Conservation (phyloP, 148 eudicot genomes). For the Diospyros lotus region DNA sequence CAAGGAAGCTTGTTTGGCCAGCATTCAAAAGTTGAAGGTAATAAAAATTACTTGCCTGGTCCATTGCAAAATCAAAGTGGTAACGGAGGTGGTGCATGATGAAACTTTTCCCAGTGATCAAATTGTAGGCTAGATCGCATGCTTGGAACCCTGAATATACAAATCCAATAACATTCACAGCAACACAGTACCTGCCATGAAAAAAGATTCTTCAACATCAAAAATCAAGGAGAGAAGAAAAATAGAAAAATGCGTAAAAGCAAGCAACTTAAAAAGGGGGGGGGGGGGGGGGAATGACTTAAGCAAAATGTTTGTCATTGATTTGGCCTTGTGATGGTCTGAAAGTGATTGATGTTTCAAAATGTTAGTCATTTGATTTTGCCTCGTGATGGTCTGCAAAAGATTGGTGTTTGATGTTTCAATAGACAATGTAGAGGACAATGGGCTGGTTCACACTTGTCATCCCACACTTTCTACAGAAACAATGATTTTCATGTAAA, state of each 20-base stretch:
- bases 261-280: too few relatives aligned
- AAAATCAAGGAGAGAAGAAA: slow-evolving; percentile 3
- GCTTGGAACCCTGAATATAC: slow-evolving; percentile 71
- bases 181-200: slow-evolving; percentile 65
- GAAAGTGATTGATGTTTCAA: not conserved
- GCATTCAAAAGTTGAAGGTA: not conserved
- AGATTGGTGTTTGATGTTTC: not conserved
- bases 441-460: not conserved
- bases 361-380: too few relatives aligned
- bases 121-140: slow-evolving; percentile 41
- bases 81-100: slow-evolving; percentile 47
- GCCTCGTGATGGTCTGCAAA: too few relatives aligned
- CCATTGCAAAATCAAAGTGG: slow-evolving; percentile 71
- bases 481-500: too few relatives aligned
- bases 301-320: slow-evolving; percentile 1
- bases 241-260: too few relatives aligned
- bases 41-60: slow-evolving; percentile 62
- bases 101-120: slow-evolving; percentile 52
- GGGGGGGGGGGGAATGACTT: not conserved
- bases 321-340: too few relatives aligned
- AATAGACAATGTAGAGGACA: not conserved
- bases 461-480: not conserved
- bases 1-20: not conserved
- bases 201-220: slow-evolving; percentile 1
- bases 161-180: slow-evolving; percentile 70